Conservation (phyloP, 805 yeast genomes). For the Yarrowia porcina region DNA sequence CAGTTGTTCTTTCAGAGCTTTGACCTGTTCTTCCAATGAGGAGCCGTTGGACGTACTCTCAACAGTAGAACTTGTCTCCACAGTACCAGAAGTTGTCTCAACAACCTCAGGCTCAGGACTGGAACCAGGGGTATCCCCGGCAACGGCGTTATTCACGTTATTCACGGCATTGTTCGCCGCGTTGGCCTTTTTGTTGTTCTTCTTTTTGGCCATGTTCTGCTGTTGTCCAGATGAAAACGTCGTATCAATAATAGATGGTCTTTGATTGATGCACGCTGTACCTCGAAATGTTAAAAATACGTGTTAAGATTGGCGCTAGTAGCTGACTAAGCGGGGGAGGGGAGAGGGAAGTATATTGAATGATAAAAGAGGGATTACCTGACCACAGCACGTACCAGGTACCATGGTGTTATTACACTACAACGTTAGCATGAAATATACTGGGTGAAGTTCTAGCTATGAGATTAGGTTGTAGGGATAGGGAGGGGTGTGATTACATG, state of each 20-base stretch:
- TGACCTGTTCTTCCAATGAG: not conserved
- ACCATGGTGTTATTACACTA: no score
- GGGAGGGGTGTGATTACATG: no score
- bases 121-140: slow-evolving; percentile 33
- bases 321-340: not conserved
- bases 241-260: not conserved
- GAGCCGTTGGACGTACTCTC: not conserved
- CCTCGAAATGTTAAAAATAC: slow-evolving; percentile 7
- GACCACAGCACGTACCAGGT: no score
- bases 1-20: not conserved
- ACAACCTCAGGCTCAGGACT: not conserved
- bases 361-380: no score
- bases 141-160: slow-evolving; percentile 58
- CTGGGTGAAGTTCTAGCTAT: no score
- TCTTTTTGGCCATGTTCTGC: slow-evolving; percentile 25
- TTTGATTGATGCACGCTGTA: not conserved
- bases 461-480: no score
- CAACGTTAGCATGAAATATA: not conserved
- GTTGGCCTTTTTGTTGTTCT: slow-evolving; percentile 23
- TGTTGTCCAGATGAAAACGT: no score
- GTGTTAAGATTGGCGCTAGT: slow-evolving; percentile 10
- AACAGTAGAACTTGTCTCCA: no score
- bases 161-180: no score
- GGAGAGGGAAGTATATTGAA: not conserved
- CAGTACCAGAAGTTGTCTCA: no score